A percentile compares a stretch with the other conserved stretches of the same genome.
These are phyloP conservation scores for Geotrichum bryndzae DNA, from an alignment of 1,139 yeast species.

Conservation along the genomic window DNA sequence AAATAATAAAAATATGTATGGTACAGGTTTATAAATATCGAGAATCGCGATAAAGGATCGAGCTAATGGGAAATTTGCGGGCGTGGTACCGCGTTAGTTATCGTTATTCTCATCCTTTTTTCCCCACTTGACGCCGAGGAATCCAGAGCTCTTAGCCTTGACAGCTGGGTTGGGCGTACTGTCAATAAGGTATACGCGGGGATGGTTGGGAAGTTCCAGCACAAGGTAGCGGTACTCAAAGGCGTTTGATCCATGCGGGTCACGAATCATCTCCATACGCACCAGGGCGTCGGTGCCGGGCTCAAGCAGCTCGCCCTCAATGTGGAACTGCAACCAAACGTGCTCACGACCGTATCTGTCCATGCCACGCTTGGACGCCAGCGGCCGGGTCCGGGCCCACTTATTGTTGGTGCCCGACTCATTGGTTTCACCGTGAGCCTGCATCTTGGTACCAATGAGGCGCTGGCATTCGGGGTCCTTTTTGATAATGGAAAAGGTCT, in stretches of 20 bases:
- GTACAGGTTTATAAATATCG: not conserved
- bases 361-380: slow-evolving; percentile 42
- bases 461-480: slow-evolving; percentile 56
- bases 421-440: slow-evolving; percentile 68
- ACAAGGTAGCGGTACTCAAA: slow-evolving; percentile 72
- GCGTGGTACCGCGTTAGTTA: not conserved
- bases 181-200: slow-evolving; percentile 64
- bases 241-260: slow-evolving; percentile 52
- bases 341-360: slow-evolving; percentile 77
- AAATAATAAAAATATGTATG: not conserved
- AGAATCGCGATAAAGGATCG: not conserved
- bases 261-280: slow-evolving; percentile 18
- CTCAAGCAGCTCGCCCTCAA: slow-evolving; percentile 52
- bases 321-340: slow-evolving; percentile 78
- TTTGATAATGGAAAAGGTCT: slow-evolving; percentile 73
- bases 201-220: slow-evolving; percentile 66
- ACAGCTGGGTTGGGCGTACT: slow-evolving; percentile 39
- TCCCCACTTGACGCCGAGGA: slow-evolving; percentile 83
- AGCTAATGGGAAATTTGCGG: not conserved
- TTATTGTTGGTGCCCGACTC: slow-evolving; percentile 47
- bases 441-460: slow-evolving; percentile 55
- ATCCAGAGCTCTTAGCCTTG: slow-evolving; percentile 43
- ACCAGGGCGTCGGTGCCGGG: slow-evolving; percentile 15
- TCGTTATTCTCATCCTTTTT: slow-evolving; percentile 42
- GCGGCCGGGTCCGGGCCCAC: slow-evolving; percentile 88